Evolutionary conservation across 108 stramenopile species (phyloP).

Genomic region (Conticribra weissflogii): DNA sequence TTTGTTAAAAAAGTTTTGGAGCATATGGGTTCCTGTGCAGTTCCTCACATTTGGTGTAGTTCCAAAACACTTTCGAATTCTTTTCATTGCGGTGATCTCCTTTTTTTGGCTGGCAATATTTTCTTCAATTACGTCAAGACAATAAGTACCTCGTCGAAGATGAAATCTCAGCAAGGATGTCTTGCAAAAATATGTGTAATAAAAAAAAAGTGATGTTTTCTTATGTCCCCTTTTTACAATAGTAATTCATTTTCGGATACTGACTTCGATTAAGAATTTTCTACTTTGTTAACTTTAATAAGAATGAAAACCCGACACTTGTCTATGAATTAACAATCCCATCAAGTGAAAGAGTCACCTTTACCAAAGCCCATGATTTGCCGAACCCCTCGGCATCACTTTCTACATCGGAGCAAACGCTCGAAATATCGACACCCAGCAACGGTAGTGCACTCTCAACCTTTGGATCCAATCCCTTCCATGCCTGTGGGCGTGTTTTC

Average conservation of each 20-base stretch:
- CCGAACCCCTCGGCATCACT: conserved; percentile 11
- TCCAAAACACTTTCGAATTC: conserved; percentile 41
- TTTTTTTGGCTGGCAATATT: conserved; percentile 48
- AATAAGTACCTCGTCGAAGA: no score
- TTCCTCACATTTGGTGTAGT: conserved; percentile 35
- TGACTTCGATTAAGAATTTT: no score
- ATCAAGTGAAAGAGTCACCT: conserved; percentile 15
- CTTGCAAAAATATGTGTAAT: no score
- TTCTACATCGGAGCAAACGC: not conserved
- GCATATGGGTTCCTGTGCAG: conserved; percentile 38
- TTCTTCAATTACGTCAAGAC: conserved; percentile 26
- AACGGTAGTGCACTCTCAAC: conserved; percentile 78
- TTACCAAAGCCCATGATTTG: conserved; percentile 22
- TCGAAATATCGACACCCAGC: conserved; percentile 45
- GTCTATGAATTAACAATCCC: not conserved
- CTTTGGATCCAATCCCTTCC: conserved; percentile 80
- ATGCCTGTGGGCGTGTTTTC: conserved; percentile 67
- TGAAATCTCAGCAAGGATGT: no score
- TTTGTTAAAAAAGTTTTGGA: conserved; percentile 43
- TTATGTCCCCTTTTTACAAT: no score
- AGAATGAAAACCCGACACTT: no score
- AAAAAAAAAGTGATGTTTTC: no score
- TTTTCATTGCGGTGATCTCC: conserved; percentile 38
- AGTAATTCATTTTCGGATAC: no score
- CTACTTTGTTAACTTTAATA: no score